Base-by-base conservation (phyloP, 1,284 basidiomycete genomes). In the Coniferiporia sulphurascens region DNA sequence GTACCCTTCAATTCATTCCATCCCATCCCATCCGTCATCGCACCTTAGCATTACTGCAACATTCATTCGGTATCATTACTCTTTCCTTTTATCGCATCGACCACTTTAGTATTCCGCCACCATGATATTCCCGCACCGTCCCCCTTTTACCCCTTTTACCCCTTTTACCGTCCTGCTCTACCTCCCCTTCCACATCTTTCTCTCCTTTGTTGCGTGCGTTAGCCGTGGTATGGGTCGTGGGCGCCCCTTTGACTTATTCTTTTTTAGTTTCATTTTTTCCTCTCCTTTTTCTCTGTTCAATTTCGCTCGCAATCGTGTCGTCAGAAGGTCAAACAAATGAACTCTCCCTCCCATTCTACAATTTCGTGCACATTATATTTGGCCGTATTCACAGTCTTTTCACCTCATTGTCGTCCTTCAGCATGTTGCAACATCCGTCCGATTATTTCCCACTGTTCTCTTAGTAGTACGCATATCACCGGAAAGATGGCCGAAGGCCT, bases 361-460 rank as follows among this genome's bases (percentile, higher is more conserved):
- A 52, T 56, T 49, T 56, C 60, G 55, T 61, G 60, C 60, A 62
- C 60, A 62, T 58, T 62, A 62, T 62, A 62, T 55, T 60, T 62
- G 50, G 50, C 66, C 66, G 59, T 69, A 71, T 72, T 68, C 68
- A 68, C 69, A 69, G 9, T 57, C 38, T 41, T 56, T 51, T 57
- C 17, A 62, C 69, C 67, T 70, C 68, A 69, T 69, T 70, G 48
- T 56, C 54, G 38, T 55, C 19, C 35, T 44, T 75, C 73, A 72
- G 76, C 76, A 76, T 79, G 78, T 80, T 76, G 74, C 76, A 78
- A 75, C 74, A 78, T 72, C 70, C 71, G 70, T 71, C 68, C 69
- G 70, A 64, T 66, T 75, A 71, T 72, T 70, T 72, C 74, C 71
- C 71, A 69, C 64, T 71, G 73, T 74, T 55, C 68, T 48, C 44